Percentiles rank a stretch among this genome's conserved stretches.
Evolutionary conservation across 768 basidiomycete species (phyloP).

Genomic region (Trametes villosa): DNA sequence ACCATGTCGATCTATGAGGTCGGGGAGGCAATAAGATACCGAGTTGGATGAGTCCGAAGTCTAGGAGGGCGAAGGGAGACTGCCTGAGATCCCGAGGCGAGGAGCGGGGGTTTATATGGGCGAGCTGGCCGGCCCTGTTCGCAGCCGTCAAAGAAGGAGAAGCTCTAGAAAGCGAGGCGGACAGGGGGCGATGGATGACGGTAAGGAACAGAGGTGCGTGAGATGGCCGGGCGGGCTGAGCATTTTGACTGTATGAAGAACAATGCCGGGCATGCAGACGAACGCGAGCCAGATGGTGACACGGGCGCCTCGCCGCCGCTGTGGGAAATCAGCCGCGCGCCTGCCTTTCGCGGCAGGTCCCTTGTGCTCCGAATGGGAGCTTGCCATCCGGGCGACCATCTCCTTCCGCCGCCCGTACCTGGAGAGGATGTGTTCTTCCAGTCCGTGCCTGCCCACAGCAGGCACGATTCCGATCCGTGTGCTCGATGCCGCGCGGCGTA

Average conservation of each 20-base stretch:
- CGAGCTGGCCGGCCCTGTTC: slow-evolving; percentile 22
- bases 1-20: slow-evolving; percentile 38
- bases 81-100: slow-evolving; percentile 15
- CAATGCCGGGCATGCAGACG: slow-evolving; percentile 12
- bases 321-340: slow-evolving; percentile 20
- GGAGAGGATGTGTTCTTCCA: slow-evolving; percentile 5
- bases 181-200: slow-evolving; percentile 22
- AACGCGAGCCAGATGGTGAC: slow-evolving; percentile 3
- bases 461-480: background rate
- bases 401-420: slow-evolving; percentile 7
- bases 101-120: slow-evolving; percentile 24
- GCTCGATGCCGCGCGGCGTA: background rate
- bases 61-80: slow-evolving; percentile 13
- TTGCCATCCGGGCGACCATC: background rate
- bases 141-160: slow-evolving; percentile 8
- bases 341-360: slow-evolving; percentile 23
- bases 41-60: slow-evolving; percentile 19
- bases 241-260: slow-evolving; percentile 24
- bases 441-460: slow-evolving; percentile 13
- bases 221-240: slow-evolving; percentile 11
- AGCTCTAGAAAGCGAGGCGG: slow-evolving; percentile 5
- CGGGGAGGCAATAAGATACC: slow-evolving; percentile 36
- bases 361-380: slow-evolving; percentile 31
- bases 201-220: slow-evolving; percentile 25
- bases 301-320: slow-evolving; percentile 13